Conservation (phyloP, 2,329 filamentous ascomycete species). For the Rasamsonia emersonii region DNA sequence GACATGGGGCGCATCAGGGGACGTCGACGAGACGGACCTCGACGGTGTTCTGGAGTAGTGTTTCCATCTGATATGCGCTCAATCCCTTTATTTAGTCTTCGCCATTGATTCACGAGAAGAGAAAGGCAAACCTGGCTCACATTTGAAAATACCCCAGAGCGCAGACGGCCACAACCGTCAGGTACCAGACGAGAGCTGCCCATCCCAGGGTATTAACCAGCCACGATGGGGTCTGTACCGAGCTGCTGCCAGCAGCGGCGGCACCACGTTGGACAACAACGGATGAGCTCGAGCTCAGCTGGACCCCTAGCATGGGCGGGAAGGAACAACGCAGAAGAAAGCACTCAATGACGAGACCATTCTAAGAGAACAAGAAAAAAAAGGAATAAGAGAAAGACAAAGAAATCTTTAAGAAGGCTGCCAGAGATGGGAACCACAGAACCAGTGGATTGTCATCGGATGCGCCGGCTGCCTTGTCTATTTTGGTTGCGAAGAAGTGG, state of each 20-base stretch:
- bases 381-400: neutral
- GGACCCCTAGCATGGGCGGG: slow-evolving; percentile 12
- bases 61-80: slow-evolving; percentile 50
- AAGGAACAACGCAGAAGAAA: neutral
- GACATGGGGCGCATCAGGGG: slow-evolving; percentile 60
- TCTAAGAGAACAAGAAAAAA: slow-evolving; percentile 2
- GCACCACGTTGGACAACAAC: slow-evolving; percentile 10
- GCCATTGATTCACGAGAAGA: slow-evolving; percentile 7
- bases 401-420: no score
- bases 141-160: slow-evolving; percentile 52
- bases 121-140: slow-evolving; percentile 31
- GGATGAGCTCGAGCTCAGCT: slow-evolving; percentile 7
- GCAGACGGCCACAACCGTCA: slow-evolving; percentile 48
- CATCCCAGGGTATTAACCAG: slow-evolving; percentile 36
- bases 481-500: no score
- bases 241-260: no score
- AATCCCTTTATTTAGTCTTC: no score
- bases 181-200: slow-evolving; percentile 47
- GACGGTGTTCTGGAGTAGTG: slow-evolving; percentile 42
- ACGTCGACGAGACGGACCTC: slow-evolving; percentile 32
- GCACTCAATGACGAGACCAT: slow-evolving; percentile 3
- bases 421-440: no score
- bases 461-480: no score
- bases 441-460: no score
- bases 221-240: slow-evolving; percentile 15